These are phyloP conservation scores for Mycena alexandri DNA, from an alignment of 768 basidiomycete genomes.

Conservation along the genomic window DNA sequence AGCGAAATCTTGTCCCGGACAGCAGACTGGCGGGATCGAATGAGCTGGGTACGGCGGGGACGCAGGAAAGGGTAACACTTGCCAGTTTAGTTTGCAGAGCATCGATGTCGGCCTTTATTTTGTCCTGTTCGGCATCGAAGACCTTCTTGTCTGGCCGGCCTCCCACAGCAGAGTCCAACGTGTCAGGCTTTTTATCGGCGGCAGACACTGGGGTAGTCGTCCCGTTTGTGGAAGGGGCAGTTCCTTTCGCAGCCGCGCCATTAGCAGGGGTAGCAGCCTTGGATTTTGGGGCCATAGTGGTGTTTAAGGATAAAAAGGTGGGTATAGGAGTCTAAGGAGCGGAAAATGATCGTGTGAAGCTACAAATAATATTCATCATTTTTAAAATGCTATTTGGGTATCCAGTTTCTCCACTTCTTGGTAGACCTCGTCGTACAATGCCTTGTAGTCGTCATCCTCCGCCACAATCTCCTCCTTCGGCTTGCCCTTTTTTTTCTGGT, in stretches of 20 bases:
- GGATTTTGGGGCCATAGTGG: slow-evolving; percentile 64
- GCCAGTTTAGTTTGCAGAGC: slow-evolving; percentile 84
- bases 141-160: slow-evolving; percentile 87
- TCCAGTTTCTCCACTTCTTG: slow-evolving; percentile 89
- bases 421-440: slow-evolving; percentile 88
- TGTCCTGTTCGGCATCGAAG: slow-evolving; percentile 90
- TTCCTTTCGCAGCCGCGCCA: slow-evolving; percentile 55
- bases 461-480: slow-evolving; percentile 70
- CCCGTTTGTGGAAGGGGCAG: slow-evolving; percentile 60
- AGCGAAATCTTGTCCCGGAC: slow-evolving; percentile 83
- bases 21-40: slow-evolving; percentile 60
- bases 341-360: slow-evolving; percentile 37
- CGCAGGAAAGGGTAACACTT: slow-evolving; percentile 50
- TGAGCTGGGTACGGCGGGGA: slow-evolving; percentile 25
- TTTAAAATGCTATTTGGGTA: slow-evolving; percentile 75
- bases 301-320: slow-evolving; percentile 39
- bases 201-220: slow-evolving; percentile 61
- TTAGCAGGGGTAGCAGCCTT: slow-evolving; percentile 61
- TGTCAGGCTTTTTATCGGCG: slow-evolving; percentile 56
- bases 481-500: slow-evolving; percentile 79
- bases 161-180: slow-evolving; percentile 51
- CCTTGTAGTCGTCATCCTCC: slow-evolving; percentile 87
- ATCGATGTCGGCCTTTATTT: slow-evolving; percentile 87
- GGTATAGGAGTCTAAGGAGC: slow-evolving; percentile 31
- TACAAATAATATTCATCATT: slow-evolving; percentile 36